phyloP scores from a whole-genome alignment of 1,139 yeast species.

The Magnusiomyces fungicola region DNA sequence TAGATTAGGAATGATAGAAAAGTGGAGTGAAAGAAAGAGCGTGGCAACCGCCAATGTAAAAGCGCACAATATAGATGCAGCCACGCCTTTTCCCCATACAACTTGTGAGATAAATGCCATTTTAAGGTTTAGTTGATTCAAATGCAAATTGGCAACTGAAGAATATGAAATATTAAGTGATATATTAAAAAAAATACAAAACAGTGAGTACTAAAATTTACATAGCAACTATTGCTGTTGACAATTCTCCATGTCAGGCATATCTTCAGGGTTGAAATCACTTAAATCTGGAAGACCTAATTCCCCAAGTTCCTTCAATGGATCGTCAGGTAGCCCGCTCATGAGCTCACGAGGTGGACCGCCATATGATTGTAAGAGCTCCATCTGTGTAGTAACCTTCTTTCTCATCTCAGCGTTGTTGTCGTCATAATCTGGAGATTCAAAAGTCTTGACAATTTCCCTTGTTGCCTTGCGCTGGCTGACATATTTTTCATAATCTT shows the following conservation, averaged over 20 bases:
- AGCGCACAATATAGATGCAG: too few relatives aligned
- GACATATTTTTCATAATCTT: conserved; percentile 31
- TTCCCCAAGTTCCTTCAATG: background rate
- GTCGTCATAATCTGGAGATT: conserved; percentile 49
- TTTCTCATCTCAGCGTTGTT: conserved; percentile 44
- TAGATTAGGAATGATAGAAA: background rate
- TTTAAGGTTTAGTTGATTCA: too few relatives aligned
- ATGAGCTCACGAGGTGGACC: conserved; percentile 80
- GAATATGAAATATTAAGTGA: too few relatives aligned
- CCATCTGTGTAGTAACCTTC: conserved; percentile 50
- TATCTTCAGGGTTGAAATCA: background rate
- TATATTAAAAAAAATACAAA: too few relatives aligned
- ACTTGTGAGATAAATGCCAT: too few relatives aligned
- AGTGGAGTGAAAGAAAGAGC: background rate
- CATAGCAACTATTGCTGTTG: background rate
- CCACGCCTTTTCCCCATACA: too few relatives aligned
- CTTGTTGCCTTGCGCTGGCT: conserved; percentile 32
- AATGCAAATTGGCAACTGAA: too few relatives aligned
- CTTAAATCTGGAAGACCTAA: conserved; percentile 2
- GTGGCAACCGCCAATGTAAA: too few relatives aligned
- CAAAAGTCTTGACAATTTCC: conserved; percentile 52
- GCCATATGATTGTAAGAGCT: conserved; percentile 52
- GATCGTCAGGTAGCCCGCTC: conserved; percentile 40
- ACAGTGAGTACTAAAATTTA: too few relatives aligned
- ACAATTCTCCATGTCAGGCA: conserved; percentile 2